Evolutionary conservation across 495 filamentous ascomycete genomes (phyloP).

Genomic region (Penicillium angulare): DNA sequence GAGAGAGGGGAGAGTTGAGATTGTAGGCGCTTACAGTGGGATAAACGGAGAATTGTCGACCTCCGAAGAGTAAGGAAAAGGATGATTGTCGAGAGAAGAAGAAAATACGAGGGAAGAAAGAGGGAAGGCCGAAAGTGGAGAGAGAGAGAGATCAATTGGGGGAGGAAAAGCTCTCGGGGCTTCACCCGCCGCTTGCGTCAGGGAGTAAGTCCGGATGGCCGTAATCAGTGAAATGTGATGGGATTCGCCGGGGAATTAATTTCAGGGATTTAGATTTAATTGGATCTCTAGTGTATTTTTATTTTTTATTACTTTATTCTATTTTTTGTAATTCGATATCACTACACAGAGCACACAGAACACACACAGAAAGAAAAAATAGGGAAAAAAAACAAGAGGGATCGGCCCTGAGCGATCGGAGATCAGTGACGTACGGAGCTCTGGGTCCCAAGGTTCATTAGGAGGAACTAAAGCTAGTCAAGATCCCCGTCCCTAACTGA

Average conservation of each 20-base stretch:
- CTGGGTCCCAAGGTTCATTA: neutral
- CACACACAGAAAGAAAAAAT: neutral
- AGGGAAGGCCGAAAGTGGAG: neutral
- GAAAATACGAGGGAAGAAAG: neutral
- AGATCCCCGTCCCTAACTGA: too few relatives aligned
- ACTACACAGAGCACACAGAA: too few relatives aligned
- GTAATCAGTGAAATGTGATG: too few relatives aligned
- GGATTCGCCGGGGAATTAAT: too few relatives aligned
- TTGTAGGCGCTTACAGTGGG: neutral
- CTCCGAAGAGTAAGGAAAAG: neutral
- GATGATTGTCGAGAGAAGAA: slow-evolving; percentile 8
- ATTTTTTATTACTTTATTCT: too few relatives aligned
- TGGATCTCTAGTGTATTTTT: too few relatives aligned
- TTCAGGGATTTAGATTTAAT: too few relatives aligned
- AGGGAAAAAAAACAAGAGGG: neutral
- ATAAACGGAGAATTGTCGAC: neutral
- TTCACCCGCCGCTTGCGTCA: slow-evolving; percentile 4
- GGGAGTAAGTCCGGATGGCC: neutral
- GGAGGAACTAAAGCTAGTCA: neutral
- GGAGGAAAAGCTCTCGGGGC: neutral
- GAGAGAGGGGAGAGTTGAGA: neutral
- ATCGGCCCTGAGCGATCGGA: neutral
- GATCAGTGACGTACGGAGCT: neutral
- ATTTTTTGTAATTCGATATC: too few relatives aligned
- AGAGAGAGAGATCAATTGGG: neutral